phyloP scores from a whole-genome alignment of 352 stramenopile species.

The Elongisporangium senticosum region DNA sequence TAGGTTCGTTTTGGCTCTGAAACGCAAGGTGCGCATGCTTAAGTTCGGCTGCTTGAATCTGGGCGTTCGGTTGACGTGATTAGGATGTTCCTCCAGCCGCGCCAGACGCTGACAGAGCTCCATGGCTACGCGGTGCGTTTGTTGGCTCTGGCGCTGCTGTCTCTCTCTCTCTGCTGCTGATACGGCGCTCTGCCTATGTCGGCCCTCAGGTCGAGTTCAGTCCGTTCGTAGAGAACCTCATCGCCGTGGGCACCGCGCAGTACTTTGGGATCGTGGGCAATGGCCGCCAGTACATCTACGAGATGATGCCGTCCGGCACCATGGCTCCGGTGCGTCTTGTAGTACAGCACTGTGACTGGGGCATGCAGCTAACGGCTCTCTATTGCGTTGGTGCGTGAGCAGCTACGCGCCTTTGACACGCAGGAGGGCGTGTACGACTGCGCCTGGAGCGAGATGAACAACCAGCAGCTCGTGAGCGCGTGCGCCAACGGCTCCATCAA shows the following conservation, averaged over 20 bases:
- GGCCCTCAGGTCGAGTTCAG: conserved; percentile 83
- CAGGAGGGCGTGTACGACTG: conserved; percentile 88
- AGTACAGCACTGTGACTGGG: too few species aligned
- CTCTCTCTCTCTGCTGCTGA: not conserved
- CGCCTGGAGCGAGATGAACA: conserved; percentile 85
- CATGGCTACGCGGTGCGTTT: conserved; percentile 55
- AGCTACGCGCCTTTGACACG: conserved; percentile 87
- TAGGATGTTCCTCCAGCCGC: conserved; percentile 66
- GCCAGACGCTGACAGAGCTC: conserved; percentile 51
- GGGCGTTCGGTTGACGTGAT: not conserved
- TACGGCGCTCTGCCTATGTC: not conserved
- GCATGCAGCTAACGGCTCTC: too few species aligned
- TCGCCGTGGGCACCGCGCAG: conserved; percentile 85
- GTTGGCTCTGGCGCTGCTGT: not conserved
- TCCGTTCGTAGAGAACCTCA: conserved; percentile 82
- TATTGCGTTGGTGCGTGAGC: too few species aligned
- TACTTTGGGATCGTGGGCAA: conserved; percentile 93
- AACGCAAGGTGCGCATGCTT: not conserved
- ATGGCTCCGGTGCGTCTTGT: conserved; percentile 42
- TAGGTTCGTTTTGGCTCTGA: not conserved
- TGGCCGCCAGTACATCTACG: conserved; percentile 78
- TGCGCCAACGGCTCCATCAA: conserved; percentile 86
- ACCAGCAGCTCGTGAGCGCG: conserved; percentile 81
- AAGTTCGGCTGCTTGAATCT: not conserved
- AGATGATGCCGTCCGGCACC: conserved; percentile 60